phyloP scores from a whole-genome alignment of 148 eudicot genomes.

The Salicornia ramosissima region DNA sequence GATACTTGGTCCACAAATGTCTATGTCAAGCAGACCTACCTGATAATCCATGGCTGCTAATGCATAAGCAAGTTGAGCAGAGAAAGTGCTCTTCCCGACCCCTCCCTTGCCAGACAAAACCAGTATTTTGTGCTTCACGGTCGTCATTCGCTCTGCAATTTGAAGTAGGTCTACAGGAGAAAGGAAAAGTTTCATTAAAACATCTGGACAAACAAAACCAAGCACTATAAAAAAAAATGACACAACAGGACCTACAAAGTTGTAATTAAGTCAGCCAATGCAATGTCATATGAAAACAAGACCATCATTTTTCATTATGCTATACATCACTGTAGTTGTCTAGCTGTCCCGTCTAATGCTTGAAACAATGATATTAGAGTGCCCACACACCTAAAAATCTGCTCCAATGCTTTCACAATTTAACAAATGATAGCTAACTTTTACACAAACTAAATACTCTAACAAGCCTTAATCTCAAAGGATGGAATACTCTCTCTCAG shows the following conservation, averaged over 20 bases:
- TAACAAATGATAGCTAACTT: not conserved
- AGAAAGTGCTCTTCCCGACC: slow-evolving; percentile 94
- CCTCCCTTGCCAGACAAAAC: slow-evolving; percentile 90
- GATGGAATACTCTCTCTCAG: too few species aligned
- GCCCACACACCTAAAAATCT: not conserved
- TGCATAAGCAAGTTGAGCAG: slow-evolving; percentile 84
- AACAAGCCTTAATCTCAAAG: too few species aligned
- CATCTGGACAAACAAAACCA: not conserved
- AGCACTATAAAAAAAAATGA: not conserved
- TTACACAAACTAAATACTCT: too few species aligned
- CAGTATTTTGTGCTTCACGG: slow-evolving; percentile 87
- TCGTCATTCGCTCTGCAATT: slow-evolving; percentile 87
- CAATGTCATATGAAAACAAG: not conserved
- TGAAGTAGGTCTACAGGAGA: slow-evolving; percentile 61
- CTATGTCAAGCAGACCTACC: slow-evolving; percentile 83
- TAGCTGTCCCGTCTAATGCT: not conserved
- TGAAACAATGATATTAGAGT: not conserved
- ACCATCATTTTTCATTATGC: not conserved
- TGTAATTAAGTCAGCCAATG: not conserved
- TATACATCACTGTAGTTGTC: not conserved
- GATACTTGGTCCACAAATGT: slow-evolving; percentile 91
- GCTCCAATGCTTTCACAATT: not conserved
- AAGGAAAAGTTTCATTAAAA: not conserved
- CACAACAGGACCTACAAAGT: not conserved
- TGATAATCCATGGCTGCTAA: slow-evolving; percentile 75